Base-by-base conservation (phyloP, 805 yeast genomes). In the Yueomyces sinensis region DNA sequence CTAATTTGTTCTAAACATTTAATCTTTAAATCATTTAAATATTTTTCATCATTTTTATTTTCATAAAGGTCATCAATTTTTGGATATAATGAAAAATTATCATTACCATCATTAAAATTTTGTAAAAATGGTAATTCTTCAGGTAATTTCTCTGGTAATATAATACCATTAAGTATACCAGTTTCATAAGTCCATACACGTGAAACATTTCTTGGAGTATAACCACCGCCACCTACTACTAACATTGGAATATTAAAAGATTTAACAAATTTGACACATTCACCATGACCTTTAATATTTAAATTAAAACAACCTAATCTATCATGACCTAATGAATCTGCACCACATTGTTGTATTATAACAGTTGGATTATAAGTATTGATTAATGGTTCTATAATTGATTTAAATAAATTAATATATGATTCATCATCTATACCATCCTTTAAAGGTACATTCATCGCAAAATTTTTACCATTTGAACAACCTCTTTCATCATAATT, bases 221-320 rank as follows among this genome's bases (percentile, higher is more conserved):
- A 91, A 16, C 98, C 98, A 46, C 98, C 98, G 33, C 98, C 98
- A 29, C 98, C 98, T 16, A 91, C 68, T 22, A 91, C 94, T 77
- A 91, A 72, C 70, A 83, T 62, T 9, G 98, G 97, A 14, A 91
- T 68, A 32, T 82, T 82, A 52, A 89, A 83, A 7, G 82, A 70
- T 54, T 81, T 82, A 34, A 87, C 84, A 59, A 74, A 89, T 46
- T 79, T 76, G 34, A 89, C 83, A 65, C 98, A 91, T 58, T 89
- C 93, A 29, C 96, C 97, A 56, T 93, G 99, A 0, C 95, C 97
- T 37, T 66, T 67, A 73, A 89, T 87, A 37, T 91, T 83, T 42
- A 91, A 70, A 54, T 93, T 91, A 64, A 93, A 93, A 50, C 95
- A 83, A 23, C 99, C 98, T 39, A 93, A 66, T 46, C 94, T 72